Percentiles rank a stretch among this genome's conserved stretches.
These are phyloP conservation scores for Linum usitatissimum DNA, from an alignment of 345 rosid species.

Conservation along the genomic window DNA sequence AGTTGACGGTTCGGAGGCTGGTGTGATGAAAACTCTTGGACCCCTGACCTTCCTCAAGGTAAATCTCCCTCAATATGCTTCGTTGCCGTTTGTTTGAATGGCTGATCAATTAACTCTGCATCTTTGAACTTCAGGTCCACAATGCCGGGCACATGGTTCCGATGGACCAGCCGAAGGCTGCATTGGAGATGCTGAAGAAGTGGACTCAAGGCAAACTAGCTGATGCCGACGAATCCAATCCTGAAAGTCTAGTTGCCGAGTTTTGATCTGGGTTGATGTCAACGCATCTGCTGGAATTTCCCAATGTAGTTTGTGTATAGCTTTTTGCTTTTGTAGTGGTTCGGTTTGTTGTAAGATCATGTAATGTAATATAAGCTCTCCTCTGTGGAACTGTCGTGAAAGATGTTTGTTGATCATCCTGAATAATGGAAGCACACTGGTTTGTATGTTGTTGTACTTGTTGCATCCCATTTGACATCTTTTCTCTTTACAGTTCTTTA, in stretches of 20 bases:
- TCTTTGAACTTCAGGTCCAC: slow-evolving; percentile 35
- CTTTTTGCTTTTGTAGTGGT: neutral
- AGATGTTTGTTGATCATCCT: too few species aligned
- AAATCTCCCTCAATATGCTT: slow-evolving; percentile 5
- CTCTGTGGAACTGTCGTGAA: too few species aligned
- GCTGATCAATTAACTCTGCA: slow-evolving; percentile 11
- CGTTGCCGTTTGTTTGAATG: neutral
- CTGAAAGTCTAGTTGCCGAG: neutral
- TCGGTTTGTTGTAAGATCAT: neutral
- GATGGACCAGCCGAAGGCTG: slow-evolving; percentile 90
- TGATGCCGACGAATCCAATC: neutral
- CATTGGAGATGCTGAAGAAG: slow-evolving; percentile 74
- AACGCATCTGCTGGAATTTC: neutral
- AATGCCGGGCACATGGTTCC: slow-evolving; percentile 99
- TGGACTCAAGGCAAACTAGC: slow-evolving; percentile 58
- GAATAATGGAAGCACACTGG: too few species aligned
- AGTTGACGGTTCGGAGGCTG: slow-evolving; percentile 74
- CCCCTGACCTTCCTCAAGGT: slow-evolving; percentile 94
- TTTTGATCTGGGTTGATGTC: neutral
- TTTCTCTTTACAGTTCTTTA: too few species aligned
- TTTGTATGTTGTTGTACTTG: too few species aligned
- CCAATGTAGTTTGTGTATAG: neutral
- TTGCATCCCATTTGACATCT: too few species aligned
- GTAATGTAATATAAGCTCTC: too few species aligned
- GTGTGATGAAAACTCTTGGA: slow-evolving; percentile 56